Conservation (phyloP, 2,329 filamentous ascomycete genomes). For the Malbranchea cinnamomea region DNA sequence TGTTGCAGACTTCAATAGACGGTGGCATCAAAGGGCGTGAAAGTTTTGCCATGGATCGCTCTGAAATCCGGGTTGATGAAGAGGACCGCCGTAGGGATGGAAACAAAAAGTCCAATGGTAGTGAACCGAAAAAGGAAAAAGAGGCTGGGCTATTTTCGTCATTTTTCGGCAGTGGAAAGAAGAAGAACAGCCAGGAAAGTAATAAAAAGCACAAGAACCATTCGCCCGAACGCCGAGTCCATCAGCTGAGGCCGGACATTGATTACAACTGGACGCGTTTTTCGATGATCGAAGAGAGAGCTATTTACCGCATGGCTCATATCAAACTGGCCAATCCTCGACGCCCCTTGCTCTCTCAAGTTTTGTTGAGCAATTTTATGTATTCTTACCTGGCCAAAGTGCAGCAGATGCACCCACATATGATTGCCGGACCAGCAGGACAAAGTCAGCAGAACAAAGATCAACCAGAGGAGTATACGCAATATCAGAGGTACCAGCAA, state of each 20-base stretch:
- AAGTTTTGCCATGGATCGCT: constrained; percentile 69
- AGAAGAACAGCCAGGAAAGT: constrained; percentile 64
- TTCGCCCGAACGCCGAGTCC: constrained; percentile 61
- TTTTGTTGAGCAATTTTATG: constrained; percentile 98
- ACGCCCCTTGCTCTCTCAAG: constrained; percentile 81
- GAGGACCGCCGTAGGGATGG: constrained; percentile 64
- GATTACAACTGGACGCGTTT: constrained; percentile 96
- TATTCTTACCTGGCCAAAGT: constrained; percentile 98
- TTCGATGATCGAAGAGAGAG: constrained; percentile 84
- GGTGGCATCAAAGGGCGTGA: constrained; percentile 43
- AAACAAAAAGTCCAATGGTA: constrained; percentile 51
- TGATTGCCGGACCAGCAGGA: constrained; percentile 56
- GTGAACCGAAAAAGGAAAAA: constrained; percentile 70
- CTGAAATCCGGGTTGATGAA: constrained; percentile 55
- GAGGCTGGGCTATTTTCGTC: constrained; percentile 78
- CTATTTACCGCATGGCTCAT: constrained; percentile 97
- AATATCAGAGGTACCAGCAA: constrained; percentile 34
- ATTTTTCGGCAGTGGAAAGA: constrained; percentile 80
- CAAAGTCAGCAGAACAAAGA: constrained; percentile 19
- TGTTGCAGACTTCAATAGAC: constrained; percentile 79
- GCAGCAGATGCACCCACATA: constrained; percentile 94
- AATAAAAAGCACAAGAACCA: constrained; percentile 48
- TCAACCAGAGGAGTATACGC: constrained; percentile 27
- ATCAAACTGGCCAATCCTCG: constrained; percentile 98
- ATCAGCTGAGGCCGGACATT: constrained; percentile 65